These are phyloP conservation scores for Aspergillus ochraceoroseus DNA, from an alignment of 2,329 filamentous ascomycete genomes.

Conservation along the genomic window DNA sequence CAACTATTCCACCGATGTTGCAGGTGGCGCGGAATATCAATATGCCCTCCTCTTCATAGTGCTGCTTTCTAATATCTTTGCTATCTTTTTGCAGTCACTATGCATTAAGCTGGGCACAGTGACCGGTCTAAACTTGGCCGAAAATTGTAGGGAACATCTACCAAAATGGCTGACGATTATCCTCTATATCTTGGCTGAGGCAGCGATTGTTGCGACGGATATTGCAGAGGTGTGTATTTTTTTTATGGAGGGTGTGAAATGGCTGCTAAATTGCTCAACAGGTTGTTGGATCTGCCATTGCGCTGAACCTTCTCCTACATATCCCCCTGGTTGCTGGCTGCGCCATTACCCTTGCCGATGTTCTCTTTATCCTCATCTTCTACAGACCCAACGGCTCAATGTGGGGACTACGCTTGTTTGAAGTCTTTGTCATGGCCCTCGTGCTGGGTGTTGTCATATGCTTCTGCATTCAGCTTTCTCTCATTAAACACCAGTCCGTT, in stretches of 20 bases:
- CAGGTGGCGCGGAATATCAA: conserved; percentile 45
- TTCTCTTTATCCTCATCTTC: conserved; percentile 54
- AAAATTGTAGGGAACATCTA: conserved; percentile 61
- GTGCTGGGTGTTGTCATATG: conserved; percentile 55
- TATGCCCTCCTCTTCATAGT: conserved; percentile 47
- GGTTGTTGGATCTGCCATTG: conserved; percentile 56
- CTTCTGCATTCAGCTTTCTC: conserved; percentile 54
- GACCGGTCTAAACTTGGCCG: conserved; percentile 62
- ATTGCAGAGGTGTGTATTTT: conserved; percentile 65
- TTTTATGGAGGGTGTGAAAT: too few species aligned
- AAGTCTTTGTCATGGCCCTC: conserved; percentile 51
- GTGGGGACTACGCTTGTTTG: conserved; percentile 50
- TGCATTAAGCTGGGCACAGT: conserved; percentile 63
- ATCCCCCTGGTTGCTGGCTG: conserved; percentile 54
- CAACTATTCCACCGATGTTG: conserved; percentile 49
- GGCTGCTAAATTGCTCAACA: too few species aligned
- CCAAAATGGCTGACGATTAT: conserved; percentile 61
- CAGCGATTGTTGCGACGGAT: conserved; percentile 66
- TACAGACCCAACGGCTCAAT: conserved; percentile 52
- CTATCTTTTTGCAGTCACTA: conserved; percentile 46
- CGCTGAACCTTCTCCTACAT: conserved; percentile 51
- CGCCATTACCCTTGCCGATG: conserved; percentile 54
- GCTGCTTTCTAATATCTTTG: conserved; percentile 47
- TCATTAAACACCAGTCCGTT: conserved; percentile 47
- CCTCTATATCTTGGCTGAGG: conserved; percentile 60